These are phyloP conservation scores for Pythium brachiatum DNA, from an alignment of 352 stramenopile species.

Conservation along the genomic window DNA sequence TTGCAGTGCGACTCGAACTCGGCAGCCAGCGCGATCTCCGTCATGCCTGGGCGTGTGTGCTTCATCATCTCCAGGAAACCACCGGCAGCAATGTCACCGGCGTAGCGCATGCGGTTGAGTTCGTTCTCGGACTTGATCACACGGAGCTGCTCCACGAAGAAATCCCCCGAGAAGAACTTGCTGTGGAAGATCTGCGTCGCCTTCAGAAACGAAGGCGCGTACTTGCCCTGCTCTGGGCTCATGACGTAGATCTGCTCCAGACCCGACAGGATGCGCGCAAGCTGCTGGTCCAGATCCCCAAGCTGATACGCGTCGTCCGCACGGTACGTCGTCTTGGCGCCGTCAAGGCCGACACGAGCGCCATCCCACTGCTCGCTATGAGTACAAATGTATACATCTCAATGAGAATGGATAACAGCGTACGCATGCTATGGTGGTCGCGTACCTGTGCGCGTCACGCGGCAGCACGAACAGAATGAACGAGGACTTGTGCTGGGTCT, in stretches of 20 bases:
- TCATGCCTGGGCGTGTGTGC: slow-evolving; percentile 53
- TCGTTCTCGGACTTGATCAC: slow-evolving; percentile 74
- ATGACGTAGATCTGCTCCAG: slow-evolving; percentile 72
- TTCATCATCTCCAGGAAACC: slow-evolving; percentile 83
- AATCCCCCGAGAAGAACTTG: slow-evolving; percentile 73
- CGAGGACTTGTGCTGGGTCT: slow-evolving; percentile 52
- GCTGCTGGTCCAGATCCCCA: slow-evolving; percentile 44
- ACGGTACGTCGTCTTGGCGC: slow-evolving; percentile 51
- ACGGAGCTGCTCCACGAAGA: slow-evolving; percentile 73
- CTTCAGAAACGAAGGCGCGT: slow-evolving; percentile 51
- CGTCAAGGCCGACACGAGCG: slow-evolving; percentile 59
- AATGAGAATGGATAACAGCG: neutral
- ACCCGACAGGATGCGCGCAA: slow-evolving; percentile 54
- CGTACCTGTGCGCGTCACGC: slow-evolving; percentile 61
- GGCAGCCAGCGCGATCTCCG: slow-evolving; percentile 66
- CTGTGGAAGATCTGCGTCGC: slow-evolving; percentile 57
- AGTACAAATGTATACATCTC: neutral
- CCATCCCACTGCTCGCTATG: slow-evolving; percentile 82
- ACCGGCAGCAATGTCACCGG: slow-evolving; percentile 55
- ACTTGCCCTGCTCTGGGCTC: slow-evolving; percentile 52
- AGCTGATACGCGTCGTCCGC: slow-evolving; percentile 72
- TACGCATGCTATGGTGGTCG: neutral
- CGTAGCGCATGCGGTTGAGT: slow-evolving; percentile 71
- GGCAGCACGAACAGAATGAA: slow-evolving; percentile 80
- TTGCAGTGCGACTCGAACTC: slow-evolving; percentile 73